Evolutionary conservation across 768 basidiomycete genomes (phyloP), one percentile per base, ranked within the genome.

Genomic region (Phanerochaete sordida): DNA sequence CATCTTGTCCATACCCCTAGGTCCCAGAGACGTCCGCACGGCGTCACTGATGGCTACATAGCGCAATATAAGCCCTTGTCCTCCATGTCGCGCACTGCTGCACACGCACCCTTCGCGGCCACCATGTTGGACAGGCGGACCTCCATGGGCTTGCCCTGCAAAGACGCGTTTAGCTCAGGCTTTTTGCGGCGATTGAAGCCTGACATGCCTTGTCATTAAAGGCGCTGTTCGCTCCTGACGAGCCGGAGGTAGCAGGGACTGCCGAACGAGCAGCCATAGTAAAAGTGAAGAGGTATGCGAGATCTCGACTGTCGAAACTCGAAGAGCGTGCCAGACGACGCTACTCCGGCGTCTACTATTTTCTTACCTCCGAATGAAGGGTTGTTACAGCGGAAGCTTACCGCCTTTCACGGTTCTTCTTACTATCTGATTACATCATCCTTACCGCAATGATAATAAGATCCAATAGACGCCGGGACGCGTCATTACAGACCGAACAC

Each of bases 1-100:
- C 96, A 98, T 98, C 81, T 98, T 98, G 79, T 98, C 96, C 96
- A 99, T 99, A 63, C 96, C 96, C 74, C 91, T 87, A 49, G 96
- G 96, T 15, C 96, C 96, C 66, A 99, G 76, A 45, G 95, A 98
- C 47, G 96, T 98, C 67, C 96, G 82, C 45, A 99, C 95, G 55
- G 94, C 96, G 80, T 97, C 95, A 67, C 94, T 94, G 70, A 99
- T 97, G 28, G 96, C 95, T 97, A 50, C 24, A 27, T 19, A 37
- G 33, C 26, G 19, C 4, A 2, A 5, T 26, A 65, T 21, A 11
- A 62, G 65, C 30, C 60, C 26, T 58, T 58, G 12, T 66, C 64
- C 43, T 62, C 39, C 19, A 58, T 37, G 11, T 11, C 51, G 13
- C 39, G 3, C 5, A 28, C 26, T 5, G 7, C 57, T 15, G 35